Evolutionary conservation across 2,329 filamentous ascomycete species (phyloP).

Genomic region (Arthrobotrys conoides): DNA sequence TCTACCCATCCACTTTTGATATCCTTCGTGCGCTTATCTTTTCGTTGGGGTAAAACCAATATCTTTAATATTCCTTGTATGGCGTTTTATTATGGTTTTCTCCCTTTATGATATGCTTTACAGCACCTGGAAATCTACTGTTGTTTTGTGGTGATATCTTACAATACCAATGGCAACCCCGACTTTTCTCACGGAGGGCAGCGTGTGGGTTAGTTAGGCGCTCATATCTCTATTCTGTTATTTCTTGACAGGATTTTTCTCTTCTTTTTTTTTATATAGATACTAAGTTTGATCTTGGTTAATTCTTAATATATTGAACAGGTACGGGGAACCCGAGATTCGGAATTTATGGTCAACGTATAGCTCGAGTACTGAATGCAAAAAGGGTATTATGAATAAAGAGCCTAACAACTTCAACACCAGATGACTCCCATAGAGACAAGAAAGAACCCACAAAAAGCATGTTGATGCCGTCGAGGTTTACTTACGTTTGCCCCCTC

Average conservation of each 20-base stretch:
- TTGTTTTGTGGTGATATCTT: not conserved
- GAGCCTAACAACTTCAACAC: not conserved
- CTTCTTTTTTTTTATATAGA: not conserved
- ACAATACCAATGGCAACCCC: not conserved
- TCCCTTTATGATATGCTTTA: constrained; percentile 16
- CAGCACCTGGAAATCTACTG: constrained; percentile 4
- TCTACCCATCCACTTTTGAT: not conserved
- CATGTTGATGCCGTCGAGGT: not conserved
- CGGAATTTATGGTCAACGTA: not conserved
- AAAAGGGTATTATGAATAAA: constrained; percentile 24
- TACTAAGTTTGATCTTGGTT: not conserved
- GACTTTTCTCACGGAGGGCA: not conserved
- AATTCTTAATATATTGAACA: not conserved
- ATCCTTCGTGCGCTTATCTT: constrained; percentile 34
- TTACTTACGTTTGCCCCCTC: constrained; percentile 15
- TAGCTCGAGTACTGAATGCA: not conserved
- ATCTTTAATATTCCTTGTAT: constrained; percentile 3
- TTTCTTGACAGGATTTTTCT: not conserved
- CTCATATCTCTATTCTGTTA: not conserved
- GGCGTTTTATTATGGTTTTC: constrained; percentile 27
- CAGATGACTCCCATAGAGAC: not conserved
- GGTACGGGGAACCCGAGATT: not conserved
- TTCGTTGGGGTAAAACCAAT: constrained; percentile 1
- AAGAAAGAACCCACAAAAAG: not conserved
- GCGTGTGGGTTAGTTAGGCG: not conserved